phyloP scores from a whole-genome alignment of 1,284 basidiomycete genomes.

The Moesziomyces sp. region DNA sequence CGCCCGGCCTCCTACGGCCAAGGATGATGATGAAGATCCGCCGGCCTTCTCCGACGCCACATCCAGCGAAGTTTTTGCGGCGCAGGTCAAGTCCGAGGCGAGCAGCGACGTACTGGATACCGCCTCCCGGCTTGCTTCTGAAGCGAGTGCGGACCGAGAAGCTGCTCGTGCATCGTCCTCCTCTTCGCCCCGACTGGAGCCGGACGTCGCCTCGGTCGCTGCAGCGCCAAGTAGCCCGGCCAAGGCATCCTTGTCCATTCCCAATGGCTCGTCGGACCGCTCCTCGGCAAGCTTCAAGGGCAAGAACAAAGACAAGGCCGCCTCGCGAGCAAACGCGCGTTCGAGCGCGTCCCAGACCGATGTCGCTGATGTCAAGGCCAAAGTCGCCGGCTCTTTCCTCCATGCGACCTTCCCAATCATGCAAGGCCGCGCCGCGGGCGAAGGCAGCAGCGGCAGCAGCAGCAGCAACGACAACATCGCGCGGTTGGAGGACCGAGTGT shows the following conservation, averaged over 20 bases:
- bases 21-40: slow-evolving; percentile 6
- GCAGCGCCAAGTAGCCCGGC: neutral
- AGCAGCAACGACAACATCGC: slow-evolving; percentile 18
- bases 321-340: slow-evolving; percentile 4
- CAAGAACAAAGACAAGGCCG: slow-evolving; percentile 11
- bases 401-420: slow-evolving; percentile 46
- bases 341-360: slow-evolving; percentile 7
- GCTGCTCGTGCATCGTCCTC: neutral
- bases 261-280: neutral
- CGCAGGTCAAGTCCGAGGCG: slow-evolving; percentile 5
- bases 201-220: neutral
- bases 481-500: slow-evolving; percentile 30
- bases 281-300: slow-evolving; percentile 4
- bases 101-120: neutral
- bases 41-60: slow-evolving; percentile 1
- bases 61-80: slow-evolving; percentile 4
- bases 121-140: neutral
- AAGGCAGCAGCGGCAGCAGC: slow-evolving; percentile 11
- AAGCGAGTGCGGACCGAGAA: neutral
- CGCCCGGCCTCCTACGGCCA: slow-evolving; percentile 13
- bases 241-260: neutral
- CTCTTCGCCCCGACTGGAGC: neutral
- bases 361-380: slow-evolving; percentile 19
- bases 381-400: slow-evolving; percentile 19
- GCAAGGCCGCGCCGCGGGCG: slow-evolving; percentile 1